Base-by-base conservation (phyloP, 306 rosid species). In the Dryas drummondii region DNA sequence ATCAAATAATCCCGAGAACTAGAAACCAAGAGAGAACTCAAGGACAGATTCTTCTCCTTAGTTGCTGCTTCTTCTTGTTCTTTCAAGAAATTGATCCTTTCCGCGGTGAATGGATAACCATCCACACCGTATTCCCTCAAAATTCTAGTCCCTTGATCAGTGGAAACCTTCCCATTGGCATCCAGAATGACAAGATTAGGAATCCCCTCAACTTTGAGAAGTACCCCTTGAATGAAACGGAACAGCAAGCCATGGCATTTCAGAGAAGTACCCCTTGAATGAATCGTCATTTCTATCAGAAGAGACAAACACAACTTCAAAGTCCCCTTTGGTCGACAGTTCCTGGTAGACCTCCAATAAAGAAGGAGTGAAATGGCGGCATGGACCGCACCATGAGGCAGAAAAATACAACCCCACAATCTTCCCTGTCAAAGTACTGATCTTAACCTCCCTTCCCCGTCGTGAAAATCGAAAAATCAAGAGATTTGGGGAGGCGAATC, bases 181-280 rank as follows among this genome's bases (percentile, higher is more conserved):
- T 80, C 85, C 59, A 87, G 78, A 14, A 87, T 40, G 40, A 82
- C 78, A 61, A 87, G 81, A 65, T 78, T 41, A 51, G 88, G 91
- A 59, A 87, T 84, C 8, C 91, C 88, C 68, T 78, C 79, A 27
- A 87, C 91, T 6, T 82, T 48, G 73, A 82, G n/a, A n/a, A n/a
- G n/a, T n/a, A n/a, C n/a, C n/a, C n/a, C n/a, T n/a, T n/a, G n/a
- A 84, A 41, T 70, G 50, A 49, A 80, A 80, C 3, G 85, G 88
- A 32, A 84, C 12, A 11, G 88, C 81, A 55, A 87, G 88, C 91
- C 91, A 87, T 4, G 91, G 88, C 91, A 87, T 87, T 74, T 87
- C 61, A 11, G 91, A 81, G 53, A 87, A 84, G 81, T 84, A 84
- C 5, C 46, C 70, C 16, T 53, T 55, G 77, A 84, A 84, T 7